Conservation (phyloP, 2,329 filamentous ascomycete genomes). For the Bretziella fagacearum region DNA sequence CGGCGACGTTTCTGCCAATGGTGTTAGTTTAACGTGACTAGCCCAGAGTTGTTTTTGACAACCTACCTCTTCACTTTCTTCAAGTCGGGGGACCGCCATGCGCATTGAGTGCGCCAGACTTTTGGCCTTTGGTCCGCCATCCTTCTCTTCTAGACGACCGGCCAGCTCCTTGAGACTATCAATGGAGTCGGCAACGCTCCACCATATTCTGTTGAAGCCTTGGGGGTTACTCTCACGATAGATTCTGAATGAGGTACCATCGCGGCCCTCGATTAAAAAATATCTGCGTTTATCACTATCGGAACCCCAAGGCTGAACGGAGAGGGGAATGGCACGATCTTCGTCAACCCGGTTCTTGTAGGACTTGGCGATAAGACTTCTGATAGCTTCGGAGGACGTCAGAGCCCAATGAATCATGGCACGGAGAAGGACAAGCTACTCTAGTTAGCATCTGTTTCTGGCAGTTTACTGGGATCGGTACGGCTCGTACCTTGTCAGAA, state of each 20-base stretch:
- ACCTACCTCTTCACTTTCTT: constrained; percentile 74
- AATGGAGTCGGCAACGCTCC: constrained; percentile 79
- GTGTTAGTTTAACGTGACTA: neutral
- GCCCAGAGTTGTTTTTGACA: too few species aligned
- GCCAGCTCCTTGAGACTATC: constrained; percentile 65
- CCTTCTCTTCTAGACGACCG: constrained; percentile 56
- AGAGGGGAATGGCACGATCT: constrained; percentile 67
- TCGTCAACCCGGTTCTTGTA: constrained; percentile 77
- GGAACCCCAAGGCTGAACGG: constrained; percentile 77
- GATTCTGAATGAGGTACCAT: constrained; percentile 84
- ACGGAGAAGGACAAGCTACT: constrained; percentile 64
- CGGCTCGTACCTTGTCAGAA: constrained; percentile 52
- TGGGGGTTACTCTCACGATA: constrained; percentile 86
- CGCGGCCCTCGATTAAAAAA: constrained; percentile 81
- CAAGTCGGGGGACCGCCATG: constrained; percentile 71
- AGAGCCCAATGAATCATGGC: constrained; percentile 79
- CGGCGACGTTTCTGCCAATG: constrained; percentile 93
- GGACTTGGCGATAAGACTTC: constrained; percentile 63
- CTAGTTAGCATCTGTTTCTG: neutral
- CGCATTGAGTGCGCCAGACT: constrained; percentile 61
- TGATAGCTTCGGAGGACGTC: constrained; percentile 70
- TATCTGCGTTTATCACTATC: constrained; percentile 87
- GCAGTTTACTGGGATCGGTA: neutral
- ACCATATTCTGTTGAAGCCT: constrained; percentile 64
- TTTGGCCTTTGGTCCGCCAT: constrained; percentile 67